Base-by-base conservation (phyloP, 805 yeast species). In the Spathaspora sp. region DNA sequence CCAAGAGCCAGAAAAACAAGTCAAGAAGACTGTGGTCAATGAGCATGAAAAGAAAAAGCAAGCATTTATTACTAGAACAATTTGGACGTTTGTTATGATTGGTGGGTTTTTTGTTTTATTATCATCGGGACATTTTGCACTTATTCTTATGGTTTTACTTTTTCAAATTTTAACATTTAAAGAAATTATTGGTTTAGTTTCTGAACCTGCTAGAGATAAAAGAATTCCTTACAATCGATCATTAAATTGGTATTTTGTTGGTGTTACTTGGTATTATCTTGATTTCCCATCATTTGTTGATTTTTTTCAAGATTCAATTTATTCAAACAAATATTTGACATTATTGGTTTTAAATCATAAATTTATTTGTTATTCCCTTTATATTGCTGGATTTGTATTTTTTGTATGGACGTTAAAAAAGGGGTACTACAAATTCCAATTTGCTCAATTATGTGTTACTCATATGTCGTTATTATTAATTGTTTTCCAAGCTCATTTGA, bases 81-180 rank as follows among this genome's bases (percentile, higher is more conserved):
- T 88, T 46, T 94, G 98, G 98, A 88, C 97, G 0, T 68, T 94
- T 60, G 90, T 94, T 16, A 92, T 94, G 97, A 86, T 94, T 54
- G 68, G 76, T 16, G 83, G 82, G 5, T 87, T 91, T 68, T 82
- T 89, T 54, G 69, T 79, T 39, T 77, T 87, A 23, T 72, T 92
- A 46, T 84, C 88, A 28, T 81, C 92, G 9, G 99, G 99, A 42
- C 98, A 92, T 64, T 72, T 87, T 50, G 84, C 91, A 76, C 80
- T 91, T 49, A 87, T 92, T 52, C 66, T 80, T 5, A 73, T 89
- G 52, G 90, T 93, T 47, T 73, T 87, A 42, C 61, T 83, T 7
- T 80, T 90, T 52, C 97, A 94, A 69, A 76, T 88, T 29, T 78
- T 91, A 51, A 89, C 96, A 4, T 94, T 91, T 70, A 90, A 83